Evolutionary conservation across 441 rosid genomes (phyloP).

Genomic region (Gossypium gossypioides): DNA sequence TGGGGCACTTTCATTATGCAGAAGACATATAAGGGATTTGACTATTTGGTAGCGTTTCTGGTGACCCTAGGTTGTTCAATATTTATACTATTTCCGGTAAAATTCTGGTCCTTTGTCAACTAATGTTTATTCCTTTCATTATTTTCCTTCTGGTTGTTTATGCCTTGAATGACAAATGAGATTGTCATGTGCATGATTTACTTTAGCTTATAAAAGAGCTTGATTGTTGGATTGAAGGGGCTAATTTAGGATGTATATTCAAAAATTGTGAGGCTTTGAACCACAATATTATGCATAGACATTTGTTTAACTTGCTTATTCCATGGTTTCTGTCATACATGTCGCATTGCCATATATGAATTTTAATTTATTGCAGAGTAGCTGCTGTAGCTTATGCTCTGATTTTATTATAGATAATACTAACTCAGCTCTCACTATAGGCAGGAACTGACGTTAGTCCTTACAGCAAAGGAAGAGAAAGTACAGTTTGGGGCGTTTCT

Average conservation of each 20-base stretch:
- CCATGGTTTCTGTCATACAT: not conserved
- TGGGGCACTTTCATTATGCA: constrained; percentile 92
- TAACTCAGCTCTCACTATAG: constrained; percentile 27
- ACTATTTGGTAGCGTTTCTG: constrained; percentile 66
- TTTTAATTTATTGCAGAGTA: not conserved
- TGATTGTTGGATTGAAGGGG: not conserved
- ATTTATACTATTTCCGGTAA: constrained; percentile 80
- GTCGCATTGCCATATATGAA: not conserved
- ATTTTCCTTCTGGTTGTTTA: constrained; percentile 5
- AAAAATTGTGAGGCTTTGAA: not conserved
- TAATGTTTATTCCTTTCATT: constrained; percentile 6
- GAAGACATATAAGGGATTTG: constrained; percentile 67
- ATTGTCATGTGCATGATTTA: constrained; percentile 1
- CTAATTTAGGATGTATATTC: not conserved
- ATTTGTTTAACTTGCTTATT: not conserved
- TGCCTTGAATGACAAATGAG: not conserved
- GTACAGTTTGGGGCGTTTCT: constrained; percentile 85
- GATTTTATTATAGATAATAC: not conserved
- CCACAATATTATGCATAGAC: not conserved
- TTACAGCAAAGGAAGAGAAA: constrained; percentile 80
- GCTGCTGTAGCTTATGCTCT: constrained; percentile 3
- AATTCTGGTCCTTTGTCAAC: constrained; percentile 6
- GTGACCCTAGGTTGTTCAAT: constrained; percentile 81
- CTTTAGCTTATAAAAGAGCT: not conserved
- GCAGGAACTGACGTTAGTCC: constrained; percentile 77